Evolutionary conservation across 179 eudicot species (phyloP).

Genomic region (Corrigiola litoralis): DNA sequence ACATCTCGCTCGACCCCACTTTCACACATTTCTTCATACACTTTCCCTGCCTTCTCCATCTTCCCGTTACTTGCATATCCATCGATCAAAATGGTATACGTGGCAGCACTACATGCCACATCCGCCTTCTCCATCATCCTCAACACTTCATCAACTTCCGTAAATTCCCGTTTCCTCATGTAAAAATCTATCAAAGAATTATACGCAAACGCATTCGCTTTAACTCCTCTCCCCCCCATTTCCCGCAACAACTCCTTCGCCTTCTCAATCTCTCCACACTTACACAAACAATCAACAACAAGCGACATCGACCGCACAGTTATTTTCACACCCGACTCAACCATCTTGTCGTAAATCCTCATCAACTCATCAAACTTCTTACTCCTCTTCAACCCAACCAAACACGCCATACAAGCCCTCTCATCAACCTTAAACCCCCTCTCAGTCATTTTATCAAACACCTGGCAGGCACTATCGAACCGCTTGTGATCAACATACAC

Average conservation of each 20-base stretch:
- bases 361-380: conserved; percentile 33
- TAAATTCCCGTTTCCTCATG: conserved; percentile 41
- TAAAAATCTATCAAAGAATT: conserved; percentile 58
- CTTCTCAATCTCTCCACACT: conserved; percentile 47
- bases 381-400: conserved; percentile 58
- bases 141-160: conserved; percentile 36
- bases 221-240: conserved; percentile 37
- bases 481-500: conserved; percentile 50
- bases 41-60: conserved; percentile 46
- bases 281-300: conserved; percentile 58
- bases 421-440: conserved; percentile 58
- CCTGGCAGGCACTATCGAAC: conserved; percentile 55
- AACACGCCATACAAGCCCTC: conserved; percentile 71
- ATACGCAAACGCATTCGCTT: conserved; percentile 56
- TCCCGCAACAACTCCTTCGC: conserved; percentile 50
- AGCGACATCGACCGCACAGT: conserved; percentile 68
- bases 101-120: conserved; percentile 48
- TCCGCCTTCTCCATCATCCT: conserved; percentile 49
- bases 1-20: conserved; percentile 48
- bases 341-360: conserved; percentile 53
- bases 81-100: conserved; percentile 61
- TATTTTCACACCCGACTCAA: conserved; percentile 44
- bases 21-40: conserved; percentile 55
- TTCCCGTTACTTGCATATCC: conserved; percentile 39
- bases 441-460: conserved; percentile 60